Base-by-base conservation (phyloP, 768 basidiomycete genomes). In the Xanthoconium stramineum region DNA sequence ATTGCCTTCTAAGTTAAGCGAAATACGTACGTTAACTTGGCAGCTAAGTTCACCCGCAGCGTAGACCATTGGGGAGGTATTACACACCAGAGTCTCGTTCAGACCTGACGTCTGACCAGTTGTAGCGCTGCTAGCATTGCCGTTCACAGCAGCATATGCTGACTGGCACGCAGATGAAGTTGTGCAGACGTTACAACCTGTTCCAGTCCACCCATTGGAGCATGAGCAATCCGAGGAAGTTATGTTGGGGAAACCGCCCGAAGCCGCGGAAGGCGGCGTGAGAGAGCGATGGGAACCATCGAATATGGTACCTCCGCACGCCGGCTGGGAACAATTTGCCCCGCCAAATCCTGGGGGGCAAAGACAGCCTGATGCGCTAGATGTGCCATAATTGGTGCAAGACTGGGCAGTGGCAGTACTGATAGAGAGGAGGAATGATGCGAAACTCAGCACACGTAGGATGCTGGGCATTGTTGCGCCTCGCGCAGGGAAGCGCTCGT, bases 331-430 rank as follows among this genome's bases (percentile, higher is more conserved):
- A 65, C 92, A 94, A 20, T 79, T 80, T 29, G 81, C 52, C 8
- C 88, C 90, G 12, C 88, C 89, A 65, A 91, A 92, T 13, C 93
- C 93, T 24, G 83, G 80, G 6, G 92, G 93, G 69, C 94, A 97
- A 24, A 78, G 70, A 67, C 94, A 95, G 7, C 55, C 54, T 0
- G 71, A 65, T 0, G 53, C 35, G 40, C 20, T 64, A 8, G 69
- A 59, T 33, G 45, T 55, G 14, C 69, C 69, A 29, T 61, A 62
- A 39, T 71, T 71, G 43, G 53, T 45, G 47, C 71, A 70, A 46
- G 66, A 61, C n/a, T 71, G 71, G 8, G 65, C 69, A 0, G 20
- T 15, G 11, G 32, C 47, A 20, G 38, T 45, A 17, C 30, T n/a
- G 40, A 66, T 47, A 30, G 52, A 43, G 13, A 62, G 47, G 12